A percentile compares a stretch with the other conserved stretches of the same genome.
These are phyloP conservation scores for Solanum boliviense DNA, from an alignment of 257 asterid genomes.

Conservation along the genomic window DNA sequence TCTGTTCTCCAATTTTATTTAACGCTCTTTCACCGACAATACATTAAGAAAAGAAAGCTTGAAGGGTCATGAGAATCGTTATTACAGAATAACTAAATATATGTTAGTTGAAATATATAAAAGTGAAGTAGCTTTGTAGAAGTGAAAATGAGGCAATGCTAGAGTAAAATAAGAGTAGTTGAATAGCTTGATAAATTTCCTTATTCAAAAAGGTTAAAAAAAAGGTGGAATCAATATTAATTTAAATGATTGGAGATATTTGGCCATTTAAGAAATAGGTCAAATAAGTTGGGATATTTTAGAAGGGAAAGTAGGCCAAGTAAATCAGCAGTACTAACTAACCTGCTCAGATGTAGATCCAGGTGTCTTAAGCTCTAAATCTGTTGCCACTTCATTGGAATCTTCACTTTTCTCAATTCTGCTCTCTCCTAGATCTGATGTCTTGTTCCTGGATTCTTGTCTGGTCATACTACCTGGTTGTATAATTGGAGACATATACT, in stretches of 20 bases:
- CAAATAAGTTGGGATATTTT: background rate
- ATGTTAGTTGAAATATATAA: background rate
- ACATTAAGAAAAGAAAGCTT: background rate
- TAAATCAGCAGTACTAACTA: background rate
- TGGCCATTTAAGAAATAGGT: background rate
- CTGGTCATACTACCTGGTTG: slow-evolving; percentile 51
- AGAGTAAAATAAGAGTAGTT: background rate
- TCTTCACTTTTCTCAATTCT: slow-evolving; percentile 52
- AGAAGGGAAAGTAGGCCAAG: background rate
- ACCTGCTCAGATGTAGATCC: slow-evolving; percentile 88
- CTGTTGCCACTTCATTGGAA: slow-evolving; percentile 73
- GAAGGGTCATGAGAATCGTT: background rate
- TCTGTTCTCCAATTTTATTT: background rate
- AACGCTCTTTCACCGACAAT: background rate
- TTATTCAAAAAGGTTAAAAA: background rate
- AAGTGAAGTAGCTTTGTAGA: background rate
- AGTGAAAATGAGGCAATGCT: background rate
- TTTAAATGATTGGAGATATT: background rate
- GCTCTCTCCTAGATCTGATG: slow-evolving; percentile 50
- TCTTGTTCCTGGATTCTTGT: slow-evolving; percentile 50
- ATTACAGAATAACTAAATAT: background rate
- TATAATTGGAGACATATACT: slow-evolving; percentile 44
- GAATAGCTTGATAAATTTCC: background rate
- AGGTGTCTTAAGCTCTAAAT: slow-evolving; percentile 94
- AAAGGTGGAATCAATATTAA: background rate